Evolutionary conservation across 768 basidiomycete species (phyloP).

Genomic region (Mycena vitilis): DNA sequence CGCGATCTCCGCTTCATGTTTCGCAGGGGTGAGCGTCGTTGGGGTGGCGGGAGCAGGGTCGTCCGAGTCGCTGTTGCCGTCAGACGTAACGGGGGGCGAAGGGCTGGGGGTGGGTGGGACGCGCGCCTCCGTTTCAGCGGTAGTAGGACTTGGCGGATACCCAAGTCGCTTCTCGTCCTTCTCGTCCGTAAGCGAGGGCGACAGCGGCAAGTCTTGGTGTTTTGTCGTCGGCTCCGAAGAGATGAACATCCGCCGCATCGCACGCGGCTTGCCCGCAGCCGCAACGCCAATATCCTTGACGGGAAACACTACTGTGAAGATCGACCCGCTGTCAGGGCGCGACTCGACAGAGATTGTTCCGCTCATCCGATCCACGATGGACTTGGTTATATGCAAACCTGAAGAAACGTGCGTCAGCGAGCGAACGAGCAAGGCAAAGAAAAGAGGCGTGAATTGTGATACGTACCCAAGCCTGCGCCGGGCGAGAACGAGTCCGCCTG

Average conservation of each 20-base stretch:
- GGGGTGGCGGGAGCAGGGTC: too few relatives aligned
- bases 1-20: too few relatives aligned
- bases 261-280: background rate
- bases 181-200: conserved; percentile 4
- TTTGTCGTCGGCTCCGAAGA: background rate
- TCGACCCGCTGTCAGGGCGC: conserved; percentile 12
- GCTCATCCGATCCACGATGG: conserved; percentile 25
- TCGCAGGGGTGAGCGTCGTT: too few relatives aligned
- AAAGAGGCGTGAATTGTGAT: background rate
- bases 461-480: conserved; percentile 27
- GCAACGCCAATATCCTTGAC: conserved; percentile 10
- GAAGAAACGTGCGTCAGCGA: background rate
- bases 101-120: too few relatives aligned
- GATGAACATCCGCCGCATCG: conserved; percentile 3
- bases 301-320: conserved; percentile 20
- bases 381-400: conserved; percentile 28
- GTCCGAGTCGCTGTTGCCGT: too few relatives aligned
- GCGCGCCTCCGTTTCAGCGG: too few relatives aligned
- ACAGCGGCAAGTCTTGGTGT: background rate
- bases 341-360: conserved; percentile 29
- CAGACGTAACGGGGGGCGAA: too few relatives aligned
- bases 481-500: conserved; percentile 29
- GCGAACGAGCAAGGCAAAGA: background rate
- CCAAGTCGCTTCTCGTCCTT: conserved; percentile 1
- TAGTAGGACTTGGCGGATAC: background rate